A percentile compares a stretch with the other conserved stretches of the same genome.
These are phyloP conservation scores for Chlorella sp. DNA, from an alignment of 139 green algal species.

Conservation along the genomic window DNA sequence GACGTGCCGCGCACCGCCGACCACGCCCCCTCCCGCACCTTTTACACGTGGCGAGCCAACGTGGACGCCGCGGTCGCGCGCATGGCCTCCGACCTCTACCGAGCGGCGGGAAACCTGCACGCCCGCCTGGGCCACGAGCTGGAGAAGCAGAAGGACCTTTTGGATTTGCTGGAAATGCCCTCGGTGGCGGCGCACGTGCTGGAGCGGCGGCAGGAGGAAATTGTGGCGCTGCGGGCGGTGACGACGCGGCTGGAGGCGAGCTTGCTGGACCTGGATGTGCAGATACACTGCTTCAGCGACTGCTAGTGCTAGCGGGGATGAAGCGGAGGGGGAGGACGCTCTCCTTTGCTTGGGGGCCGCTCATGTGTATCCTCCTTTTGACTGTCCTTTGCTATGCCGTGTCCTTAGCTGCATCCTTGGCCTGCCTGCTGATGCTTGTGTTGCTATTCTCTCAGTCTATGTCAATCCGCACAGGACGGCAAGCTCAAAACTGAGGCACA, in stretches of 20 bases:
- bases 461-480: no score
- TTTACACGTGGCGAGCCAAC: constrained; percentile 85
- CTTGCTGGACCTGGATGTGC: constrained; percentile 64
- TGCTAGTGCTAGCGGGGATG: no score
- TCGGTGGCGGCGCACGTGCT: constrained; percentile 39
- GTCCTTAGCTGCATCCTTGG: no score
- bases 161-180: constrained; percentile 59
- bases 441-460: no score
- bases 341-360: no score
- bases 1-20: constrained; percentile 85
- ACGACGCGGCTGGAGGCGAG: constrained; percentile 64
- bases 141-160: constrained; percentile 62
- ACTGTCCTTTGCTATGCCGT: no score
- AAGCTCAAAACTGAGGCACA: no score
- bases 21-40: constrained; percentile 79
- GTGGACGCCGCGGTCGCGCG: constrained; percentile 21
- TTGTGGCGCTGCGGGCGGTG: constrained; percentile 45
- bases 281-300: constrained; percentile 62
- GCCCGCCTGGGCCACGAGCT: constrained; percentile 71
- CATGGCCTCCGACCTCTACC: constrained; percentile 67
- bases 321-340: no score
- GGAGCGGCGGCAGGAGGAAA: constrained; percentile 59
- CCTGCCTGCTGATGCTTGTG: no score
- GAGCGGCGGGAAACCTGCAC: constrained; percentile 71
- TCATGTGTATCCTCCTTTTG: no score